These are phyloP conservation scores for Phytopythium litorale DNA, from an alignment of 352 stramenopile species.

Conservation along the genomic window DNA sequence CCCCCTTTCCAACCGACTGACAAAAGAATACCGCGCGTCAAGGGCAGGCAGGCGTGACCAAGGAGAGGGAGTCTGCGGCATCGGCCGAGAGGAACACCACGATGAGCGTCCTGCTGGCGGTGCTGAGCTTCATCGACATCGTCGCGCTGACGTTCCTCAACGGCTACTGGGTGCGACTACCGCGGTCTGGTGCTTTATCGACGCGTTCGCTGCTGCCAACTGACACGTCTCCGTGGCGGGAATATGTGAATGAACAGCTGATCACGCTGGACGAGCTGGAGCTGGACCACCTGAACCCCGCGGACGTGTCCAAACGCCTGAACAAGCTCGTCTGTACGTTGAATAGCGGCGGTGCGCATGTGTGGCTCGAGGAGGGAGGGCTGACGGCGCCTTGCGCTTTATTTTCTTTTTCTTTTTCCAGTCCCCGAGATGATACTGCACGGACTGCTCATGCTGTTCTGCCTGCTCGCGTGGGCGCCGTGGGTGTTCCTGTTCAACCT, in stretches of 20 bases:
- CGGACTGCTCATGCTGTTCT: constrained; percentile 72
- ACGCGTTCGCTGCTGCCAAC: neutral
- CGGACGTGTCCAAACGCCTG: constrained; percentile 77
- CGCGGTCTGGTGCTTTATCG: neutral
- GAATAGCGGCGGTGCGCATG: neutral
- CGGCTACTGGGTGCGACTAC: constrained; percentile 70
- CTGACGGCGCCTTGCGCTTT: neutral
- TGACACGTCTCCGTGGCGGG: neutral
- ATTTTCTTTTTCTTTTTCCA: constrained; percentile 11
- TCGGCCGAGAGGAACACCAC: neutral
- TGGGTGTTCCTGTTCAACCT: constrained; percentile 81
- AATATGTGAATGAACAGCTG: constrained; percentile 27
- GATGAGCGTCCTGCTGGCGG: constrained; percentile 73
- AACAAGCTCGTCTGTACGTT: constrained; percentile 82
- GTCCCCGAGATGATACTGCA: constrained; percentile 81
- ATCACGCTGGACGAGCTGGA: constrained; percentile 86
- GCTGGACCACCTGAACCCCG: constrained; percentile 83
- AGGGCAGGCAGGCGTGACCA: neutral
- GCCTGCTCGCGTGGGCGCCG: constrained; percentile 63
- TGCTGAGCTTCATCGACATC: constrained; percentile 83
- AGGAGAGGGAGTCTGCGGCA: neutral
- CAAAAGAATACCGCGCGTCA: neutral
- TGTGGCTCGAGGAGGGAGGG: neutral
- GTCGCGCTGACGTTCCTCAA: constrained; percentile 86
- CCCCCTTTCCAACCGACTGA: neutral